A percentile compares a stretch with the other conserved stretches of the same genome.
These are phyloP conservation scores for Phlebopus sp. DNA, from an alignment of 1,284 basidiomycete species.

Conservation along the genomic window DNA sequence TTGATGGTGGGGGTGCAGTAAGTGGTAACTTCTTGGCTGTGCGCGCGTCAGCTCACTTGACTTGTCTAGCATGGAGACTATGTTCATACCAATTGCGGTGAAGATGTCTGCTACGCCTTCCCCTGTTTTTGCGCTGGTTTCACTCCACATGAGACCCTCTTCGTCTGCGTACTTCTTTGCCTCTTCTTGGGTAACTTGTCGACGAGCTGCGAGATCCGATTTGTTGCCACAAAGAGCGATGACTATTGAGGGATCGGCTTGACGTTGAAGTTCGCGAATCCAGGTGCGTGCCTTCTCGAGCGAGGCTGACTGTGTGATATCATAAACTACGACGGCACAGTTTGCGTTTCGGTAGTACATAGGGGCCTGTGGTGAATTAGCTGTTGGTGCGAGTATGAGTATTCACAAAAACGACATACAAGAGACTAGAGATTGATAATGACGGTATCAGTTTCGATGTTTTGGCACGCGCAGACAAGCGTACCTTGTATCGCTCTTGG, in stretches of 20 bases:
- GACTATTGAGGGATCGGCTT: conserved; percentile 95
- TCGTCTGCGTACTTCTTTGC: conserved; percentile 94
- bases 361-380: conserved; percentile 57
- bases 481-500: conserved; percentile 88
- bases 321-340: conserved; percentile 85
- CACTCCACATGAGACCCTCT: conserved; percentile 93
- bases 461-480: conserved; percentile 19
- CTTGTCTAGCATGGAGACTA: neutral
- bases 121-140: conserved; percentile 94
- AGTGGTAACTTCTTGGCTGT: conserved; percentile 80
- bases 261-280: conserved; percentile 95
- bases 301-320: conserved; percentile 83
- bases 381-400: conserved; percentile 7
- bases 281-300: conserved; percentile 96
- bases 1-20: conserved; percentile 63
- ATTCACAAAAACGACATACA: conserved; percentile 38
- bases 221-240: conserved; percentile 98
- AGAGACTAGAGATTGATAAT: conserved; percentile 48
- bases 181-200: conserved; percentile 80
- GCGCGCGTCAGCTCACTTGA: conserved; percentile 15
- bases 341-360: conserved; percentile 93
- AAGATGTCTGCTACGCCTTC: conserved; percentile 90
- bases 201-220: conserved; percentile 77
- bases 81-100: conserved; percentile 68
- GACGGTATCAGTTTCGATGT: neutral